Base-by-base conservation (phyloP, 2,329 filamentous ascomycete species). In the Colletotrichum sp. region DNA sequence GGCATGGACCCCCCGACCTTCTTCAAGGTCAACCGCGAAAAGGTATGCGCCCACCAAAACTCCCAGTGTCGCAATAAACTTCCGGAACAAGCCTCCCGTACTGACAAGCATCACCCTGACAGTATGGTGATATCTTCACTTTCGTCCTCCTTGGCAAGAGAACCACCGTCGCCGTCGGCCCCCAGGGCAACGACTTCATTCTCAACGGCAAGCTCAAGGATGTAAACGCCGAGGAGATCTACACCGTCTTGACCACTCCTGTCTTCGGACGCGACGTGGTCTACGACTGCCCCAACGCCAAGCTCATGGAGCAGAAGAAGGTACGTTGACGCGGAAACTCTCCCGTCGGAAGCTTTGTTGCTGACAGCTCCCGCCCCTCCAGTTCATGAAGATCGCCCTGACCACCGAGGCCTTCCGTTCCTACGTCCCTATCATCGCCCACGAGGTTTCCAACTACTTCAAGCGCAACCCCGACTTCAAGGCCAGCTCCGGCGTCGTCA, bases 291-390 rank as follows among this genome's bases (percentile, higher is more conserved):
- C 94, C 95, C 55, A 97, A 97, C 82, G 89, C 94, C 72, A 97
- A 97, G 85, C 90, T 98, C 81, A 97, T 98, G 95, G 95, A 98
- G 86, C 95, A 98, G 88, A 98, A 98, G 88, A 97, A 96, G 91
- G 94, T 95, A 82, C 76, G 38, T n/a, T 38, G 34, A 13, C n/a
- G 11, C n/a, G 21, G 8, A 57, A 62, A 62, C 43, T 64, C 24
- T 57, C 51, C 51, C 31, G 24, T 13, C 72, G 24, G 57, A 36
- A 57, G 34, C 13, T n/a, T 11, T 57, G 54, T 58, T 43, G 29
- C 77, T 79, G 65, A 82, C 71, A 58, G 36, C 12, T 64, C 36
- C 21, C 16, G 16, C 36, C 34, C 61, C 27, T 74, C 66, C 74
- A 90, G 93, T 95, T 96, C 80, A 94, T 95, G 91, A 96, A 96